Conservation (phyloP, 2,329 filamentous ascomycete species). For the Colletotrichum viniferum region DNA sequence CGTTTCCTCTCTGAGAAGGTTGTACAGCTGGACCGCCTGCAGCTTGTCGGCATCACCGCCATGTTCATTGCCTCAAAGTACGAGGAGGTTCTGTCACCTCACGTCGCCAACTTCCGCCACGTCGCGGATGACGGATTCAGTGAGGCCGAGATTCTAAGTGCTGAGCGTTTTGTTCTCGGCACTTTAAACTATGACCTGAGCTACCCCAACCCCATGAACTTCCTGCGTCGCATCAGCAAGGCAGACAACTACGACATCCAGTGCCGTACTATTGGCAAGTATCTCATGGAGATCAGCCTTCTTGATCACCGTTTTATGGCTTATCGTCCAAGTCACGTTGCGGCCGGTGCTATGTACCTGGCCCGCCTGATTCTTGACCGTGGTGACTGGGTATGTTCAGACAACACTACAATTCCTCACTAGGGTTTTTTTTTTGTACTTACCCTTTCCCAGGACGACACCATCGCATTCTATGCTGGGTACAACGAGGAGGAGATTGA, state of each 20-base stretch:
- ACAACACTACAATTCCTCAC: not conserved
- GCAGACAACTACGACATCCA: slow-evolving; percentile 99
- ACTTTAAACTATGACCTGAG: slow-evolving; percentile 96
- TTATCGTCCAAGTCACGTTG: slow-evolving; percentile 87
- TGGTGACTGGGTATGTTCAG: slow-evolving; percentile 80
- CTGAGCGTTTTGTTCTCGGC: slow-evolving; percentile 92
- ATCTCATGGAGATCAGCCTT: slow-evolving; percentile 95
- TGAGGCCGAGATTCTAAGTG: slow-evolving; percentile 92
- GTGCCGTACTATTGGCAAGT: slow-evolving; percentile 95
- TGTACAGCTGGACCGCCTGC: slow-evolving; percentile 92
- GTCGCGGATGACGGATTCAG: slow-evolving; percentile 97
- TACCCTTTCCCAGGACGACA: slow-evolving; percentile 68
- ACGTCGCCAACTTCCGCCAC: slow-evolving; percentile 95
- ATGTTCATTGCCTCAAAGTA: slow-evolving; percentile 99
- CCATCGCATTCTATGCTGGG: slow-evolving; percentile 87
- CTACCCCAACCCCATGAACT: slow-evolving; percentile 99
- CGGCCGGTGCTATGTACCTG: slow-evolving; percentile 94
- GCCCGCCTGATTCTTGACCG: slow-evolving; percentile 88
- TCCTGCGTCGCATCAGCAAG: slow-evolving; percentile 97
- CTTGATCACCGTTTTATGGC: slow-evolving; percentile 93
- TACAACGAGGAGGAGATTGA: slow-evolving; percentile 93
- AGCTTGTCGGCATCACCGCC: slow-evolving; percentile 95
- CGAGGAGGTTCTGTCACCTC: slow-evolving; percentile 95
- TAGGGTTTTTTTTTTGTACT: slow-evolving; percentile 27
- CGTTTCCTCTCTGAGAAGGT: slow-evolving; percentile 96